A percentile compares a stretch with the other conserved stretches of the same genome.
Evolutionary conservation across 2,329 filamentous ascomycete genomes (phyloP).

Genomic region (Ceratocystis cacaofunesta): DNA sequence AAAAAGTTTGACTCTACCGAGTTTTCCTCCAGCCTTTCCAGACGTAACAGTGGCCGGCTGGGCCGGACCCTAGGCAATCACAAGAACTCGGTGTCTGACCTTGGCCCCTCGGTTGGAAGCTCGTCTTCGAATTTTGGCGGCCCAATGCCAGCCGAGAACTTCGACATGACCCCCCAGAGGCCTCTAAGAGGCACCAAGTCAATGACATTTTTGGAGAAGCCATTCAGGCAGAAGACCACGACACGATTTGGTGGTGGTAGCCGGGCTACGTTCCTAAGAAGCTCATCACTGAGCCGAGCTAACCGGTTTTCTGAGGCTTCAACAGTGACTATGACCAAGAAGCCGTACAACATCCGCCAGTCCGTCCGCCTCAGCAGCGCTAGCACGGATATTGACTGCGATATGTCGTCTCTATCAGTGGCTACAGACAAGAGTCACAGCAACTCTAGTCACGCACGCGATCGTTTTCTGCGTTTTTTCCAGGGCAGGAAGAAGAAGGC

Average conservation of each 20-base stretch:
- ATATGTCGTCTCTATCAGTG: not conserved
- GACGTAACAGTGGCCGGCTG: not conserved
- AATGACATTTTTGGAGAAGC: slow-evolving; percentile 16
- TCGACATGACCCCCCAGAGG: not conserved
- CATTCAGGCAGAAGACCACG: slow-evolving; percentile 7
- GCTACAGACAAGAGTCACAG: slow-evolving; percentile 4
- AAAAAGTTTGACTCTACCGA: not conserved
- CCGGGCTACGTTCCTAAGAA: slow-evolving; percentile 10
- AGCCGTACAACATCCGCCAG: slow-evolving; percentile 13
- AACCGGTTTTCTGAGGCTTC: slow-evolving; percentile 11
- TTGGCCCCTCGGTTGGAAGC: not conserved
- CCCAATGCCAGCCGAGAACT: not conserved
- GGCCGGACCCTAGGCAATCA: slow-evolving; percentile 8
- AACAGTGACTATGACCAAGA: not conserved
- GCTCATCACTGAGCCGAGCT: slow-evolving; percentile 4
- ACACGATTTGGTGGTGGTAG: not conserved
- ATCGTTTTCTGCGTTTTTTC: slow-evolving; percentile 8
- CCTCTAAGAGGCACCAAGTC: slow-evolving; percentile 15
- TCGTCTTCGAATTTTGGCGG: not conserved
- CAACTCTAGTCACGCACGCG: not conserved
- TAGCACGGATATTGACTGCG: slow-evolving; percentile 9
- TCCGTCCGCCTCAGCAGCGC: slow-evolving; percentile 11
- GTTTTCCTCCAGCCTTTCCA: not conserved
- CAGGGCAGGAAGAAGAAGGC: slow-evolving; percentile 13
- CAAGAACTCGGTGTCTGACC: slow-evolving; percentile 8